Conservation (phyloP, 305 asterid genomes). For the Solanum hybrid region DNA sequence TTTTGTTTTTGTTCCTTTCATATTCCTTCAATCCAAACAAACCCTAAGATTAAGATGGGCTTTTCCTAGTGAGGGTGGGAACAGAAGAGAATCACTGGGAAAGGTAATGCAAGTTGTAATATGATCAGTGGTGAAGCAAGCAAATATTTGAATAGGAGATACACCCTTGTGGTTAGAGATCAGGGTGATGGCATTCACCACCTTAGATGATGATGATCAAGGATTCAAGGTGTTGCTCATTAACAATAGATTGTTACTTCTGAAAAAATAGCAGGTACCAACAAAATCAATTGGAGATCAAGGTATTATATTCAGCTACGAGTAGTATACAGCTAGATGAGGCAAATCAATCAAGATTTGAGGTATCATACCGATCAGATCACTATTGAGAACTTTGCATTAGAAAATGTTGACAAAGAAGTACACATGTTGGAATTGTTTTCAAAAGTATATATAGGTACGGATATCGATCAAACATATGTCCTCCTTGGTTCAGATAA, state of each 20-base stretch:
- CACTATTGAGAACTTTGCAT: background rate
- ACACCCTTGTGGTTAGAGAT: background rate
- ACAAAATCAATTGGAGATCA: background rate
- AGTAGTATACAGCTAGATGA: background rate
- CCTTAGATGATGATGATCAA: background rate
- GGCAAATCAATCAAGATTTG: background rate
- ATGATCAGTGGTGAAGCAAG: background rate
- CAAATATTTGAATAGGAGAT: background rate
- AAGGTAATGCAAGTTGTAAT: background rate
- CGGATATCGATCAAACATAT: background rate
- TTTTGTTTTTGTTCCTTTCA: background rate
- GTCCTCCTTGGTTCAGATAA: background rate
- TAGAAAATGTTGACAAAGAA: background rate
- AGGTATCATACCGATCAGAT: background rate
- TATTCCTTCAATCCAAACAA: slow-evolving; percentile 4
- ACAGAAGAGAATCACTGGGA: background rate
- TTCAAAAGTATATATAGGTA: background rate
- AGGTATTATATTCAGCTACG: background rate
- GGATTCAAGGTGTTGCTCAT: background rate
- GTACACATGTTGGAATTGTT: background rate
- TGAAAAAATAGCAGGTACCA: background rate
- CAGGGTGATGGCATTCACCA: background rate
- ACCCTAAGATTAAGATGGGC: background rate
- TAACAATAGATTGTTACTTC: background rate
- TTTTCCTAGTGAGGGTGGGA: background rate